A percentile compares a stretch with the other conserved stretches of the same genome.
phyloP scores from a whole-genome alignment of 2,329 filamentous ascomycete species.

The Aspergillus fijiensis region DNA sequence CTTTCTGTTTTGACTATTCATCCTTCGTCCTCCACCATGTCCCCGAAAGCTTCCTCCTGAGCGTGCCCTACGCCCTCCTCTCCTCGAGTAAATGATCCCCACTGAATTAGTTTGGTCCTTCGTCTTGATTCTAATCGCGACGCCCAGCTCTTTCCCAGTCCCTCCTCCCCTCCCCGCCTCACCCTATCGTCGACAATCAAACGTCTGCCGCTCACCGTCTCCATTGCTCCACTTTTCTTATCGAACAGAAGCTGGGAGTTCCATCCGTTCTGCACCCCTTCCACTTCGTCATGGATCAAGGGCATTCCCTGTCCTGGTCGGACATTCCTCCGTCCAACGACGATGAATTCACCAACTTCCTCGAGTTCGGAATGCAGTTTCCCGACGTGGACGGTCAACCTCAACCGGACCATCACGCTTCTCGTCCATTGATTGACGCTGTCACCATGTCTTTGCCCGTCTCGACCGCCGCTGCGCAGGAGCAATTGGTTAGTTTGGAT shows the following conservation, averaged over 20 bases:
- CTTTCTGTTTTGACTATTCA: background rate
- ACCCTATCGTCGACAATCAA: background rate
- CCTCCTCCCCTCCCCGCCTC: background rate
- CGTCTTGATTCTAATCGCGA: background rate
- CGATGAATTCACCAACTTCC: constrained; percentile 51
- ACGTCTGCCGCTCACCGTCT: background rate
- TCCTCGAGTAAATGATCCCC: background rate
- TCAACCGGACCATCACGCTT: constrained; percentile 36
- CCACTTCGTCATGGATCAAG: constrained; percentile 38
- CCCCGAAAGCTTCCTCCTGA: background rate
- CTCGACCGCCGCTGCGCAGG: constrained; percentile 28
- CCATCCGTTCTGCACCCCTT: background rate
- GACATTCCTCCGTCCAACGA: constrained; percentile 42
- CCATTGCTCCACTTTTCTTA: background rate
- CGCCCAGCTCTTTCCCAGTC: background rate
- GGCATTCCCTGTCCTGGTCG: constrained; percentile 27
- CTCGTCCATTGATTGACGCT: constrained; percentile 32
- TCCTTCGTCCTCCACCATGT: background rate
- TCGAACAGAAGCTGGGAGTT: background rate
- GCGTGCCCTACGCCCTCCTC: background rate
- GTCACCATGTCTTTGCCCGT: constrained; percentile 36
- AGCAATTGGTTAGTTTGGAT: constrained; percentile 30
- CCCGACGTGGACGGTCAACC: constrained; percentile 42
- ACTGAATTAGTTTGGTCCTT: background rate
- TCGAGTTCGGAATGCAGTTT: constrained; percentile 51